Base-by-base conservation (phyloP, 208 protist genomes). In the Leishmania arabica region DNA sequence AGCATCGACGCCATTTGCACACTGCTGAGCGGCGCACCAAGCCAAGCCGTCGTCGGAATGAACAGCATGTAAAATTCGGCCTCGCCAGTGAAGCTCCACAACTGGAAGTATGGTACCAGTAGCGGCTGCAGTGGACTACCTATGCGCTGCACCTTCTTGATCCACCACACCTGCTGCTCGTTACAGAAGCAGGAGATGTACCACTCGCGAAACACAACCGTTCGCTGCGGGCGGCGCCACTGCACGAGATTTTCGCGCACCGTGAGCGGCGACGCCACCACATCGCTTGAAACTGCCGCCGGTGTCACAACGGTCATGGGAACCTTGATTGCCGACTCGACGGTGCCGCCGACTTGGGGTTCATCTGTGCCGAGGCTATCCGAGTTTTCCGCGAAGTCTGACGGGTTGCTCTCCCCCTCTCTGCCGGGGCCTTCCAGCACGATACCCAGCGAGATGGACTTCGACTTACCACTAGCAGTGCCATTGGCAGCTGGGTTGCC, bases 131-230 rank as follows among this genome's bases (percentile, higher is more conserved):
- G 66, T 1, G 80, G 87, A 34, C 69, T 74, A 13, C 77, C 64
- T 42, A 88, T 70, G 37, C 79, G 78, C 64, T 95, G 92, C 47
- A 89, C 73, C 66, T 56, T 77, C 27, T 71, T 69, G n/a, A 95
- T 81, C 77, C 81, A 68, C 17, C 56, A 82, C 72, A 95, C 82
- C 74, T 91, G 80, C 72, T 75, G 54, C 42, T 91, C 88, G 66
- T 89, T 92, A 83, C 92, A 95, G 82, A 86, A 92, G 79, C 89
- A 80, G 54, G 80, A 92, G 58, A 89, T 88, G 88, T 95, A 95
- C 92, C 92, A 95, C 15, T 91, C 88, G 11, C 88, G 89, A 80
- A 95, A 93, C 1, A 79, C 53, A 2, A 91, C 77, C 15, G 51
- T 60, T 19, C 81, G 78, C 42, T 65, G 27, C 15, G 85, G 86